These are phyloP conservation scores for Canna indica DNA, from an alignment of 176 grass and related monocot genomes.

Conservation along the genomic window DNA sequence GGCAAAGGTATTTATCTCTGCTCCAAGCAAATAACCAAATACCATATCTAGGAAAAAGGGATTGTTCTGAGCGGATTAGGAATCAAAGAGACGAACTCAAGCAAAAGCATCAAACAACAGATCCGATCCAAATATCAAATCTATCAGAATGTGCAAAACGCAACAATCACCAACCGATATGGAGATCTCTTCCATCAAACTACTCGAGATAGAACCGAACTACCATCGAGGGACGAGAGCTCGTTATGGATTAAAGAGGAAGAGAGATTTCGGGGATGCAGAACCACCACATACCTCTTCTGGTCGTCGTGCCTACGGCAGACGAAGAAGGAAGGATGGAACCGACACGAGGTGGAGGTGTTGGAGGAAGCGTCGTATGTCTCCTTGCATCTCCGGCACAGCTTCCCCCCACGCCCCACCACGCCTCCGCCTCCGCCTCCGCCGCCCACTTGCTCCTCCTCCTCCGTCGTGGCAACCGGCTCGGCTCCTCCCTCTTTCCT, in stretches of 20 bases:
- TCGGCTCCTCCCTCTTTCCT: not conserved
- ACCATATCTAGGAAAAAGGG: not conserved
- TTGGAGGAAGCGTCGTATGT: slow-evolving; percentile 38
- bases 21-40: not conserved
- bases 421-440: not conserved
- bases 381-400: slow-evolving; percentile 56
- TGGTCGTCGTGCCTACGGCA: slow-evolving; percentile 90
- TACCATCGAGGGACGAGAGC: not conserved
- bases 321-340: slow-evolving; percentile 75
- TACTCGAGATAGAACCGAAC: not conserved
- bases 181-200: too few relatives aligned
- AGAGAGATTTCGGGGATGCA: not conserved
- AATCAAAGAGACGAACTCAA: not conserved
- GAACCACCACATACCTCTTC: slow-evolving; percentile 35
- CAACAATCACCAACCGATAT: not conserved
- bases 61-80: not conserved
- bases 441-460: too few relatives aligned
- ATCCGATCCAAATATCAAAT: too few relatives aligned
- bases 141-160: too few relatives aligned
- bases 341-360: slow-evolving; percentile 48
- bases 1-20: not conserved
- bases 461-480: not conserved
- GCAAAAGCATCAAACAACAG: too few relatives aligned
- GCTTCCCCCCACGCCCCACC: slow-evolving; percentile 18
- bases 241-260: not conserved